Percentiles rank a stretch among this genome's conserved stretches.
phyloP scores from a whole-genome alignment of 2,329 filamentous ascomycete genomes.

The Dothistroma pini region DNA sequence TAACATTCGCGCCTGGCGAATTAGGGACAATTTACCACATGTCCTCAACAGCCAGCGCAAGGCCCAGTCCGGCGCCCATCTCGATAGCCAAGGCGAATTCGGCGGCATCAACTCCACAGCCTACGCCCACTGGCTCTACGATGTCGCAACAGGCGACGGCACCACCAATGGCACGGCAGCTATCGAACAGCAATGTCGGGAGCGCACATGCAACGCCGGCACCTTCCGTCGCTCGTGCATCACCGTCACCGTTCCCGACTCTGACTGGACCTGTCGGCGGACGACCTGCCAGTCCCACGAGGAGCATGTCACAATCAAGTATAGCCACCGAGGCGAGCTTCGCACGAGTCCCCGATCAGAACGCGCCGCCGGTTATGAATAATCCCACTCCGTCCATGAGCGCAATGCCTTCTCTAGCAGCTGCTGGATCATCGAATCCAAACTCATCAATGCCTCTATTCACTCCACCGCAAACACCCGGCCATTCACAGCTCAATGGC shows the following conservation, averaged over 20 bases:
- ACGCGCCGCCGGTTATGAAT: slow-evolving; percentile 36
- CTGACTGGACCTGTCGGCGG: slow-evolving; percentile 21
- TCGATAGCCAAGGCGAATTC: slow-evolving; percentile 36
- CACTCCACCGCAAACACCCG: slow-evolving; percentile 86
- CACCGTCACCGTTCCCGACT: slow-evolving; percentile 52
- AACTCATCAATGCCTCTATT: slow-evolving; percentile 62
- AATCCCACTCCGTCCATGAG: slow-evolving; percentile 35
- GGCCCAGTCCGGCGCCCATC: slow-evolving; percentile 40
- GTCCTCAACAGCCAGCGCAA: slow-evolving; percentile 44
- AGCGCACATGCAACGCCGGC: slow-evolving; percentile 9
- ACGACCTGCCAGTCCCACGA: slow-evolving; percentile 71
- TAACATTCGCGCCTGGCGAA: slow-evolving; percentile 80
- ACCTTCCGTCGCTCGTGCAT: slow-evolving; percentile 39
- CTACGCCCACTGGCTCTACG: slow-evolving; percentile 28
- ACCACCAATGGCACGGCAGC: slow-evolving; percentile 53
- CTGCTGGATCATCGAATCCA: slow-evolving; percentile 28
- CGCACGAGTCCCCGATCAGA: slow-evolving; percentile 43
- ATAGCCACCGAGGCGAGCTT: slow-evolving; percentile 60
- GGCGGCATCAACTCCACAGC: slow-evolving; percentile 41
- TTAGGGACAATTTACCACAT: slow-evolving; percentile 77
- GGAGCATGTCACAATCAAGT: slow-evolving; percentile 83
- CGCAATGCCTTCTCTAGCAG: slow-evolving; percentile 35
- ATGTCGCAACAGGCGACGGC: slow-evolving; percentile 14
- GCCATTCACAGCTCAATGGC: slow-evolving; percentile 35
- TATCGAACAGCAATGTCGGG: slow-evolving; percentile 12